Conservation (phyloP, 345 rosid species). For the Microthlaspi erraticum region DNA sequence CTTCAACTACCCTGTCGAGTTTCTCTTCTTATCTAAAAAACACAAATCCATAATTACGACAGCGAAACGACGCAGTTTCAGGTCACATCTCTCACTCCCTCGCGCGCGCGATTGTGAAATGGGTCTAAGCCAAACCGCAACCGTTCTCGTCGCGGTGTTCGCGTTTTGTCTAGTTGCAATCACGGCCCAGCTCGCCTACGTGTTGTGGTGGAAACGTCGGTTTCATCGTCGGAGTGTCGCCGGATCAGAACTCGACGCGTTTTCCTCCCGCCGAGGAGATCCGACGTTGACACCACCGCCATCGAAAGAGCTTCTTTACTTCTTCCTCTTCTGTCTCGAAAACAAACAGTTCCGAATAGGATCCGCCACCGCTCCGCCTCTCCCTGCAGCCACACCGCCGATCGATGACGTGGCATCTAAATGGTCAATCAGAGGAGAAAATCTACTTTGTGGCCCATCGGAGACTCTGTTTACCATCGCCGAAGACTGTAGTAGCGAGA, state of each 20-base stretch:
- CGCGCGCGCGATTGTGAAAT: neutral
- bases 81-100: neutral
- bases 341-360: slow-evolving; percentile 62
- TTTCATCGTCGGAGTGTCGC: slow-evolving; percentile 45
- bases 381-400: slow-evolving; percentile 7
- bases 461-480: slow-evolving; percentile 68
- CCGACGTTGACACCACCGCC: slow-evolving; percentile 47
- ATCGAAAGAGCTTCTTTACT: slow-evolving; percentile 78
- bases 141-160: slow-evolving; percentile 54
- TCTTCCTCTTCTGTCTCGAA: slow-evolving; percentile 60
- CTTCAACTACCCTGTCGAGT: slow-evolving; percentile 31
- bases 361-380: slow-evolving; percentile 46
- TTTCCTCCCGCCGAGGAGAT: slow-evolving; percentile 35
- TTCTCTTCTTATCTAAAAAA: slow-evolving; percentile 8
- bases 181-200: slow-evolving; percentile 53
- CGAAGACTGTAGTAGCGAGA: slow-evolving; percentile 74
- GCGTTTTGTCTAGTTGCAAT: slow-evolving; percentile 48
- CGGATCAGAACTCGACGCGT: slow-evolving; percentile 35
- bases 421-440: slow-evolving; percentile 27
- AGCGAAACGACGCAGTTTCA: slow-evolving; percentile 24
- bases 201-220: slow-evolving; percentile 55
- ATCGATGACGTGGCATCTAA: slow-evolving; percentile 44
- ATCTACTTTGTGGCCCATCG: slow-evolving; percentile 55
- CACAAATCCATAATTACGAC: neutral
- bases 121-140: slow-evolving; percentile 46